Evolutionary conservation across 73 alveolate genomes (phyloP).

Genomic region (Paramecium sonneborni): DNA sequence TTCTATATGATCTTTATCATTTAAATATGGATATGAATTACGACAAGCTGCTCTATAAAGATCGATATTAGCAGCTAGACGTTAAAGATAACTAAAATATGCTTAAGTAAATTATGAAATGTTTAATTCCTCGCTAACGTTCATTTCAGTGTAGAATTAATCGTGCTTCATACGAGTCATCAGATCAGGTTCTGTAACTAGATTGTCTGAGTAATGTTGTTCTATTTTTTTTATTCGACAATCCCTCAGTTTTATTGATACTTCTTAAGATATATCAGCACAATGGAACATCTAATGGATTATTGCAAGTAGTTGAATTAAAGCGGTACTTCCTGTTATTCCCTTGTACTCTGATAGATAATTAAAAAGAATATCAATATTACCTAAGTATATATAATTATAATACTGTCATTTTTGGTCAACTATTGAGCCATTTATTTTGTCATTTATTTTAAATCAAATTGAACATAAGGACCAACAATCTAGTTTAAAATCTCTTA

Average conservation of each 20-base stretch:
- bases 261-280: not conserved
- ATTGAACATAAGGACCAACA: not conserved
- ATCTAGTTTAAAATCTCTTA: not conserved
- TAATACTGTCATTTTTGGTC: not conserved
- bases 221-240: not conserved
- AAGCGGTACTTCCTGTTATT: not conserved
- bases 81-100: conserved; percentile 6
- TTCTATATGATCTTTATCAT: not conserved
- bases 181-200: conserved; percentile 24
- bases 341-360: not conserved
- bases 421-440: not conserved
- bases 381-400: not conserved
- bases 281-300: not conserved
- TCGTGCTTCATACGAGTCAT: not conserved
- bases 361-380: not conserved
- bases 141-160: not conserved
- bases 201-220: not conserved
- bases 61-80: conserved; percentile 45
- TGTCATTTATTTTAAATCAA: not conserved
- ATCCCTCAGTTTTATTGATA: conserved; percentile 26
- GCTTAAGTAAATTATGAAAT: not conserved
- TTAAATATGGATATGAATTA: not conserved
- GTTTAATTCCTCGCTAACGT: not conserved
- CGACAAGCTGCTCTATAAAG: conserved; percentile 22
- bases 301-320: not conserved